Evolutionary conservation across 495 filamentous ascomycete genomes (phyloP).

Genomic region (Astrocystis sublimbata): DNA sequence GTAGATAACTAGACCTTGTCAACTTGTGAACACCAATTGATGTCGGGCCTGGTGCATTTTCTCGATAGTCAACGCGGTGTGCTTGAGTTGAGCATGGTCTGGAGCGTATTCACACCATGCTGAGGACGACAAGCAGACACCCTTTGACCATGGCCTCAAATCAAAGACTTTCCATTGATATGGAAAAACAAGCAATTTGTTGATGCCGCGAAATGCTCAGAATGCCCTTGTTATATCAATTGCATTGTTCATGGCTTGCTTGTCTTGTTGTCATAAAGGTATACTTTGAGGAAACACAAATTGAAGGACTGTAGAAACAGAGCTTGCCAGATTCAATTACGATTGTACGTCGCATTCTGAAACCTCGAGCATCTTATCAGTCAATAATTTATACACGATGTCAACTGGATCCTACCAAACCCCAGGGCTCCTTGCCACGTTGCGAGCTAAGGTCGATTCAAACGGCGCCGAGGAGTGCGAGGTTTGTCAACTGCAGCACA

Average conservation of each 20-base stretch:
- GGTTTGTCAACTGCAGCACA: neutral
- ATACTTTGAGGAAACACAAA: neutral
- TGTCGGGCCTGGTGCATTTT: neutral
- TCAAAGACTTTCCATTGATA: neutral
- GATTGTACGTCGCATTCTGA: no score
- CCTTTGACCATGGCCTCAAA: neutral
- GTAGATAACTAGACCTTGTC: no score
- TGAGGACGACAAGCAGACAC: neutral
- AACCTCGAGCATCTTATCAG: no score
- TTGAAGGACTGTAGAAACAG: no score
- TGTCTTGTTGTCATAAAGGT: neutral
- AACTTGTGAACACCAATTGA: neutral
- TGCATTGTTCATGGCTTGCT: neutral
- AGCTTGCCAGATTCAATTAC: no score
- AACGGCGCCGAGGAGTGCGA: neutral
- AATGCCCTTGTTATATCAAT: neutral
- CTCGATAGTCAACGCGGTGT: neutral
- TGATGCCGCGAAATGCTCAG: neutral
- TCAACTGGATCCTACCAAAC: no score
- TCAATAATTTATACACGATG: neutral
- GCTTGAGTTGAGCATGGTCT: neutral
- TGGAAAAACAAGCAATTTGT: neutral
- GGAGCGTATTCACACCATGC: no score
- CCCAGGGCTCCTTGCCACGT: neutral
- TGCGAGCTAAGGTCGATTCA: neutral